Base-by-base conservation (phyloP, 2,329 filamentous ascomycete species). In the Ophiocordyceps polyrhachis-furcata region DNA sequence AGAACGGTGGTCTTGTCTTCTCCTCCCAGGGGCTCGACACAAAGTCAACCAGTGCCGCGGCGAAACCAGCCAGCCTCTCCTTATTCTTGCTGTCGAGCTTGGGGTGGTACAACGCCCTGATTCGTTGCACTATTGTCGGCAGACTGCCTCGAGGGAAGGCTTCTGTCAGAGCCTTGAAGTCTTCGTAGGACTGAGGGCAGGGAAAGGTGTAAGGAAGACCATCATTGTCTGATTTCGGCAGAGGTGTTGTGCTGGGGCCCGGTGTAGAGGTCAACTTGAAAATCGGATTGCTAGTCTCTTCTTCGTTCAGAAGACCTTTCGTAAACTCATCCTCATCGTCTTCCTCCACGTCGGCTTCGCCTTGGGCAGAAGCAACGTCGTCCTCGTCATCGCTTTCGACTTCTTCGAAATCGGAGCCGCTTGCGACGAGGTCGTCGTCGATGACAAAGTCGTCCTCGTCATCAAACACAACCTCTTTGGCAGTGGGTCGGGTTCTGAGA, bases 371-470 rank as follows among this genome's bases (percentile, higher is more conserved):
- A 38, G 8, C 4, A 14, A 25, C 15, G 11, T 42, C 23, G 15
- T 19, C 31, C 14, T 71, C 69, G 1, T 70, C 67, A 21, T 71
- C 69, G 38, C 73, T 70, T 35, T 69, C 71, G 8, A 71, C 62
- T 5, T 69, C 64, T 25, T 81, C 75, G n/a, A 78, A 55, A 37
- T 81, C 78, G 6, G 84, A 89, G 35, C 79, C 83, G 52, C 80
- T 88, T 13, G 87, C 87, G 31, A 95, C 73, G 15, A 96, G 70
- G 55, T 93, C 82, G 49, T 91, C 84, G 47, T 96, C 89, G 49
- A 95, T 79, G 23, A 89, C 59, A 54, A 96, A 96, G 53, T 95
- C 86, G 53, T 96, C 89, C 57, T 96, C 89, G 52, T 95, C 89
- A 51, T 94, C 87, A 31, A 93, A 80, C 6, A 79, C 83, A 17